Evolutionary conservation across 2,329 filamentous ascomycete species (phyloP), one percentile per base, ranked within the genome.

Genomic region (Pseudogymnoascus sp.): DNA sequence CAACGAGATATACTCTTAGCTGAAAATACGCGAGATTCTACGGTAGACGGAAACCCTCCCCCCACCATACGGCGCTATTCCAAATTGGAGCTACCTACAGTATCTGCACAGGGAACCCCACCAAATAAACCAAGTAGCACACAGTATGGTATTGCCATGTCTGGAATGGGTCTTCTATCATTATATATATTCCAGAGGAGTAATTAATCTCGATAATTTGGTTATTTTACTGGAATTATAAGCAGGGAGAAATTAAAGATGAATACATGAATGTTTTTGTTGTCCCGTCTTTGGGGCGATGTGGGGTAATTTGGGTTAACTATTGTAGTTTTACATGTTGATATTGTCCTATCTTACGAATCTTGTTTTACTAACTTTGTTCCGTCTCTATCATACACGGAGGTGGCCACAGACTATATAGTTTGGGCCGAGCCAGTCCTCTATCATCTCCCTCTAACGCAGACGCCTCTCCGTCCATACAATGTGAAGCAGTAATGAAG

Each of bases 21-120:
- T 54, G 16, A 28, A 54, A 54, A 54, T 54, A 54, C 47, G 47
- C 47, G 47, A 54, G 47, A 54, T 54, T 54, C 47, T 54, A 54
- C 47, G 47, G 47, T 12, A 54, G 47, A 34, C 28, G 47, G 47
- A 54, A 54, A 32, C 25, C 47, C 22, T 25, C 28, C 41, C 25
- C 25, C 47, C 28, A 54, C 28, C 25, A 32, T 54, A 32, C 25
- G 25, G 22, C 41, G 43, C 43, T 50, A 50, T 50, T 50, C 43
- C 43, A 6, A 38, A 58, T 38, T 35, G 54, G 37, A 58, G 57
- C 57, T 58, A 39, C 3, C 57, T 25, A n/a, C 57, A 34, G n/a
- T n/a, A n/a, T n/a, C n/a, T 25, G 22, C 22, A 25, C 4, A 32
- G 16, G 9, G 6, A 28, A 30, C 25, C 38, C 25, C 16, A 54